Percentiles rank a stretch among this genome's conserved stretches.
Conservation (phyloP, 2,329 filamentous ascomycete species). For the Curvularia hawaiiensis region DNA sequence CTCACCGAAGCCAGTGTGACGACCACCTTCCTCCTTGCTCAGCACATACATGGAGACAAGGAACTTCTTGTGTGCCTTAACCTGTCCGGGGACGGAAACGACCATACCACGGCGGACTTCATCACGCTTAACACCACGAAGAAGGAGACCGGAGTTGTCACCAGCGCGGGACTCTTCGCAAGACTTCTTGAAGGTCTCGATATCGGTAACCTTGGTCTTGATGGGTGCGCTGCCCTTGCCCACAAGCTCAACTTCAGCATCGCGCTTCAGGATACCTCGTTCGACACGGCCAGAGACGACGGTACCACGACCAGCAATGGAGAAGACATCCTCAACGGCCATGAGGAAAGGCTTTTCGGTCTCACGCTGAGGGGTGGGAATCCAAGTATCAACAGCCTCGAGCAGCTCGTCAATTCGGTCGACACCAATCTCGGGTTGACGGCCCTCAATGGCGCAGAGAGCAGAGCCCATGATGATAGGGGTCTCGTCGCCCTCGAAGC, state of each 20-base stretch:
- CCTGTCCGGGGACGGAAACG: conserved; percentile 78
- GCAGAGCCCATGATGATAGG: conserved; percentile 97
- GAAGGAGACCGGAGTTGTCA: conserved; percentile 96
- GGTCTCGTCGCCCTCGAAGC: conserved; percentile 97
- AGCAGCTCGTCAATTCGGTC: conserved; percentile 92
- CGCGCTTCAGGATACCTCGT: conserved; percentile 91
- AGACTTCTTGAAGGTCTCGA: conserved; percentile 99
- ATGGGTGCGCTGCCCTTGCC: conserved; percentile 81
- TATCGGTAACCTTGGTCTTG: conserved; percentile 99
- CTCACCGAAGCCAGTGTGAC: conserved; percentile 91
- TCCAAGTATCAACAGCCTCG: conserved; percentile 90
- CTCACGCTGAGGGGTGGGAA: conserved; percentile 91
- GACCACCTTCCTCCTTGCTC: conserved; percentile 96
- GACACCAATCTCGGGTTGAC: conserved; percentile 83
- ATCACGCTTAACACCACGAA: conserved; percentile 95
- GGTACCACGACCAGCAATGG: conserved; percentile 81
- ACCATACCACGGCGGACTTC: conserved; percentile 96
- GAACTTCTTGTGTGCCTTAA: conserved; percentile 90
- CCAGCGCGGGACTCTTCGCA: conserved; percentile 95
- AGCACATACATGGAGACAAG: conserved; percentile 95
- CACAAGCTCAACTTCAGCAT: conserved; percentile 91
- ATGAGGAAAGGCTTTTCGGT: conserved; percentile 99
- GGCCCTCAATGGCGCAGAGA: conserved; percentile 88
- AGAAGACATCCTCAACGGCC: conserved; percentile 79
- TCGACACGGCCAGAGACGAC: conserved; percentile 97